Evolutionary conservation across 768 basidiomycete species (phyloP).

Genomic region (Xanthoconium purpureum): DNA sequence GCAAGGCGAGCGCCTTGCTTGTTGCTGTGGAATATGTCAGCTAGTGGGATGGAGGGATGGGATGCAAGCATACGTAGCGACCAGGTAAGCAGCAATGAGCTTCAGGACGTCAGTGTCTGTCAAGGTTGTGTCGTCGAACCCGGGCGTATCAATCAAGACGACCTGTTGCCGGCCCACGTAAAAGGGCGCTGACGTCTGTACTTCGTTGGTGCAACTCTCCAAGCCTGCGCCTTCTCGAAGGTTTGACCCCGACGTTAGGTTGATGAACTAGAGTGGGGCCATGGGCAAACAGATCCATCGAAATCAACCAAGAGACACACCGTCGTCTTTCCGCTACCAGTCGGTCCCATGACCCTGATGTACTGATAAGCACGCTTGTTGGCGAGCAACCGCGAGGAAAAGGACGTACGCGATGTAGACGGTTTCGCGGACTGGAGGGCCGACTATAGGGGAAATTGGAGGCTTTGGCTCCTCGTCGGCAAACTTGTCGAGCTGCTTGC

Average conservation of each 20-base stretch:
- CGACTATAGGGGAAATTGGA: constrained; percentile 8
- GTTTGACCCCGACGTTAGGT: constrained; percentile 32
- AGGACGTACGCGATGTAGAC: constrained; percentile 28
- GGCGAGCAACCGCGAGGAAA: background rate
- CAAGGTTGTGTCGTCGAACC: constrained; percentile 53
- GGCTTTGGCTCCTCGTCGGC: constrained; percentile 27
- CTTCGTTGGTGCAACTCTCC: constrained; percentile 36
- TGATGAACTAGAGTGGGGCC: constrained; percentile 34
- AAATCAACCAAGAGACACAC: constrained; percentile 15
- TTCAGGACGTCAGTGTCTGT: constrained; percentile 51
- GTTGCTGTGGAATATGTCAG: constrained; percentile 27
- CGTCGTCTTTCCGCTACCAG: constrained; percentile 36
- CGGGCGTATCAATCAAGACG: constrained; percentile 58
- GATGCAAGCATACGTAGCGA: constrained; percentile 27
- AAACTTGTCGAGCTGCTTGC: constrained; percentile 26
- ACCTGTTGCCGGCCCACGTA: constrained; percentile 35
- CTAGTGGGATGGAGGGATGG: background rate
- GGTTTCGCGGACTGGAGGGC: constrained; percentile 22
- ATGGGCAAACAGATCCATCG: background rate
- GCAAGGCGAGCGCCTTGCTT: constrained; percentile 38
- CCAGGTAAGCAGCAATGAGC: constrained; percentile 44
- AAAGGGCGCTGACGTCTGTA: constrained; percentile 30
- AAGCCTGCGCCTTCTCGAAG: constrained; percentile 33
- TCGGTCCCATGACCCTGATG: constrained; percentile 34
- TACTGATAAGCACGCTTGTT: constrained; percentile 23